phyloP scores from a whole-genome alignment of 352 stramenopile species.

The Phytophthora cactorum region DNA sequence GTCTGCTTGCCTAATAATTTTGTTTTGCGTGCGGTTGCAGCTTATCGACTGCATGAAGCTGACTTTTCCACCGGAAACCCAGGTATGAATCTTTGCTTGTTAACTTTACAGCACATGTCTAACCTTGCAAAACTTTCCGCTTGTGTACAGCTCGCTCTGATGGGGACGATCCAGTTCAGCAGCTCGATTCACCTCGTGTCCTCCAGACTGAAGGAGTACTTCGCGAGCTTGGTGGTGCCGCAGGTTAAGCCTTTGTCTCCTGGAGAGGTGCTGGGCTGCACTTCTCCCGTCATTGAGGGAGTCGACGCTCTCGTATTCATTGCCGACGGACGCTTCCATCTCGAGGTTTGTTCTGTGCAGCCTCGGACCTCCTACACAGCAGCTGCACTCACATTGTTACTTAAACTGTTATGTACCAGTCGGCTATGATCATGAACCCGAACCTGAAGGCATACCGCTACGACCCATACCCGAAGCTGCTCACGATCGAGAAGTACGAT shows the following conservation, averaged over 20 bases:
- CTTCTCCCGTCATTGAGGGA: slow-evolving; percentile 94
- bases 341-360: slow-evolving; percentile 87
- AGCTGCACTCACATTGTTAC: not conserved
- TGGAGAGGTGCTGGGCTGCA: slow-evolving; percentile 99
- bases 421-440: slow-evolving; percentile 99
- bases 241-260: slow-evolving; percentile 97
- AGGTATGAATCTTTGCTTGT: slow-evolving; percentile 41
- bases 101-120: not conserved
- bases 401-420: slow-evolving; percentile 42
- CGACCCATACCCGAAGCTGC: slow-evolving; percentile 98
- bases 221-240: slow-evolving; percentile 87
- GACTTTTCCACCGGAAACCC: slow-evolving; percentile 81
- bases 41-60: slow-evolving; percentile 96
- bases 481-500: slow-evolving; percentile 98
- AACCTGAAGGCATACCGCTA: slow-evolving; percentile 96
- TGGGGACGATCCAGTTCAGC: slow-evolving; percentile 97
- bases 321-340: slow-evolving; percentile 98
- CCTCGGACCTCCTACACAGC: not conserved
- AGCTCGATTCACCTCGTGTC: slow-evolving; percentile 90
- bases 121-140: slow-evolving; percentile 1
- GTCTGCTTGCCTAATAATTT: slow-evolving; percentile 1
- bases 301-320: slow-evolving; percentile 97
- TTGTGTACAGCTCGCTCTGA: slow-evolving; percentile 82
- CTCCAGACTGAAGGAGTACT: slow-evolving; percentile 79
- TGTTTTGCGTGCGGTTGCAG: slow-evolving; percentile 37